A percentile compares a stretch with the other conserved stretches of the same genome.
phyloP scores from a whole-genome alignment of 495 filamentous ascomycete species.

The Daldinia bambusicola region DNA sequence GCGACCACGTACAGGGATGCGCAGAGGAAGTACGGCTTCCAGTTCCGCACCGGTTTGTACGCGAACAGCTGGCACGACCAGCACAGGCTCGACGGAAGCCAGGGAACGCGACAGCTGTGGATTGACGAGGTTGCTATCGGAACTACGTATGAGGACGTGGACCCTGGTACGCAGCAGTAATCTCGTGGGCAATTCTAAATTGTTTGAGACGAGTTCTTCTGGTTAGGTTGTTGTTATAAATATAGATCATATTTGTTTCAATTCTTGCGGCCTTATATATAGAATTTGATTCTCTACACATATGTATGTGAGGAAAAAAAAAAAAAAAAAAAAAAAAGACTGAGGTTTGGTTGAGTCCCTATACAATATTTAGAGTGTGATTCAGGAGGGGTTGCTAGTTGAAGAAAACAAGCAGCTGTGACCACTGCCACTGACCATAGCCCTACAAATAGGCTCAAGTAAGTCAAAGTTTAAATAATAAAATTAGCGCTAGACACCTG shows the following conservation, averaged over 20 bases:
- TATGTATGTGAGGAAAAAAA: no score
- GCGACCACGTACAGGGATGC: slow-evolving; percentile 57
- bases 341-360: no score
- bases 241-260: not conserved
- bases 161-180: slow-evolving; percentile 34
- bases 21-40: slow-evolving; percentile 50
- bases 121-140: slow-evolving; percentile 62
- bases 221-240: not conserved
- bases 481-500: not conserved
- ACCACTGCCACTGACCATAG: no score
- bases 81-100: slow-evolving; percentile 52
- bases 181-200: not conserved
- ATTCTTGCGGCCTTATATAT: not conserved
- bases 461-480: not conserved
- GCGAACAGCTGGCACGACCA: slow-evolving; percentile 65
- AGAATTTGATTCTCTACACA: no score
- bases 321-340: no score
- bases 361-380: not conserved
- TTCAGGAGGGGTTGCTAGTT: not conserved
- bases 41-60: slow-evolving; percentile 64
- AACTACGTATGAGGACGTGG: slow-evolving; percentile 57
- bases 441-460: not conserved
- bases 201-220: not conserved
- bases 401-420: not conserved
- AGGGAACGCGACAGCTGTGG: slow-evolving; percentile 61